Evolutionary conservation across 129 eudicot genomes (phyloP).

Genomic region (Deinandra increscens): DNA sequence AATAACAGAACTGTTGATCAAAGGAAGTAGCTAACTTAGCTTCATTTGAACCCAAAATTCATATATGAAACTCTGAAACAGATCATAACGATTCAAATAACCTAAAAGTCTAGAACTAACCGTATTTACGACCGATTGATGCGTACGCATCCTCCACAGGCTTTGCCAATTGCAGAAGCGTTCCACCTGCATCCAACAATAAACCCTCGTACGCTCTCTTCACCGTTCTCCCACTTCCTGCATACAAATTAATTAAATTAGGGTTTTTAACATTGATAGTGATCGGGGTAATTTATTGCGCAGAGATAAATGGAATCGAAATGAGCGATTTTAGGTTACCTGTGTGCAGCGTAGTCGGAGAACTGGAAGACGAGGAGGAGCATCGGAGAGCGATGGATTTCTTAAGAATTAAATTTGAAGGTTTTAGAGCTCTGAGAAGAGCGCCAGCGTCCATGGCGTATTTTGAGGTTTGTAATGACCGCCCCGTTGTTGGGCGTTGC

Average conservation of each 20-base stretch:
- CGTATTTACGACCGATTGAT: constrained; percentile 73
- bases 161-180: constrained; percentile 76
- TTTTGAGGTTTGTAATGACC: not conserved
- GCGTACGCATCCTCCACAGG: constrained; percentile 77
- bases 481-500: constrained; percentile 21
- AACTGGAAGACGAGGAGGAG: constrained; percentile 33
- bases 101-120: constrained; percentile 30
- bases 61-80: not conserved
- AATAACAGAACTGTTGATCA: not conserved
- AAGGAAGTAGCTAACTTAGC: too few relatives aligned
- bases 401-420: constrained; percentile 33
- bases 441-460: constrained; percentile 47
- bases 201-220: constrained; percentile 68
- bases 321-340: constrained; percentile 32
- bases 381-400: constrained; percentile 36
- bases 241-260: not conserved
- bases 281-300: not conserved
- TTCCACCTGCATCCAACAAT: constrained; percentile 94
- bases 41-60: not conserved
- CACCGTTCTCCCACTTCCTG: constrained; percentile 28
- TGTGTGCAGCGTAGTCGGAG: constrained; percentile 36
- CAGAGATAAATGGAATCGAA: not conserved
- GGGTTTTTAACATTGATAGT: not conserved
- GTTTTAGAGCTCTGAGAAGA: constrained; percentile 49
- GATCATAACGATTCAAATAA: not conserved